A percentile compares a stretch with the other conserved stretches of the same genome.
Evolutionary conservation across 768 basidiomycete genomes (phyloP).

Genomic region (Coprinellus micaceus): DNA sequence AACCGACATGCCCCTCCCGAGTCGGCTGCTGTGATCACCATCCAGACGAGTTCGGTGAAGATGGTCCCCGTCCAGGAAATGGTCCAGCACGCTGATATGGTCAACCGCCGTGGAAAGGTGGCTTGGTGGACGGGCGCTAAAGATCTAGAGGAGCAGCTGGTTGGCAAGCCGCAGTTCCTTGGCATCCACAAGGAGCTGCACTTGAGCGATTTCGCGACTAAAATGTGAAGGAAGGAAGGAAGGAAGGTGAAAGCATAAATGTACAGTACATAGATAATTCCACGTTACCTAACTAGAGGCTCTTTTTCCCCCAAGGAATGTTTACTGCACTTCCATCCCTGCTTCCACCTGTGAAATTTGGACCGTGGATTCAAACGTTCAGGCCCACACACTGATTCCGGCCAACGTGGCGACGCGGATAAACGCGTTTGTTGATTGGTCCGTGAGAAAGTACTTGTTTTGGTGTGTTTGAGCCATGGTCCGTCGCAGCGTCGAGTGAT

Average conservation of each 20-base stretch:
- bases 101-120: constrained; percentile 73
- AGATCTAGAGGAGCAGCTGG: constrained; percentile 70
- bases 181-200: constrained; percentile 28
- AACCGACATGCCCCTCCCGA: constrained; percentile 54
- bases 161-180: constrained; percentile 57
- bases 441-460: constrained; percentile 19
- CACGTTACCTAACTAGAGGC: too few species aligned
- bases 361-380: too few species aligned
- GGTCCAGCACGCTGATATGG: constrained; percentile 85
- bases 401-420: too few species aligned
- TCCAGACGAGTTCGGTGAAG: constrained; percentile 74
- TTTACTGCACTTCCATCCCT: too few species aligned
- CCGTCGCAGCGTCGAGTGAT: constrained; percentile 22
- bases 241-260: neutral
- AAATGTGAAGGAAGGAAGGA: constrained; percentile 7
- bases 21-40: constrained; percentile 86
- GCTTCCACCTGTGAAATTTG: too few species aligned
- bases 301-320: too few species aligned
- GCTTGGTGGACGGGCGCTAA: constrained; percentile 77
- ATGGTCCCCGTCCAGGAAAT: constrained; percentile 87
- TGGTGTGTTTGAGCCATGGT: constrained; percentile 11
- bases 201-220: constrained; percentile 13
- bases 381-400: too few species aligned
- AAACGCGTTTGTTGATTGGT: constrained; percentile 26
- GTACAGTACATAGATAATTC: too few species aligned